phyloP scores from a whole-genome alignment of 2,329 filamentous ascomycete genomes.

The Nothomitra cinnamomea region DNA sequence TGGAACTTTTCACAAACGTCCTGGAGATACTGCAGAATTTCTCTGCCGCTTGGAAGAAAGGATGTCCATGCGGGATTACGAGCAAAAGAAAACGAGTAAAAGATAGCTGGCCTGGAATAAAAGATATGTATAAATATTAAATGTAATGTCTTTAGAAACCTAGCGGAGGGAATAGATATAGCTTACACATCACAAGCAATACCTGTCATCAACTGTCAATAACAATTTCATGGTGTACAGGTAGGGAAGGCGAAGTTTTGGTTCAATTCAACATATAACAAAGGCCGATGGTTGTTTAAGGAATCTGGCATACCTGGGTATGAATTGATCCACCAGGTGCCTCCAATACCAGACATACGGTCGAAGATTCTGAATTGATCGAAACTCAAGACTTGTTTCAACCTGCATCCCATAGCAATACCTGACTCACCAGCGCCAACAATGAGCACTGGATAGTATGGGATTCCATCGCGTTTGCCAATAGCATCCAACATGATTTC shows the following conservation, averaged over 20 bases:
- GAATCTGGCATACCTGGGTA: constrained; percentile 34
- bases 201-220: background rate
- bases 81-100: constrained; percentile 40
- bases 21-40: constrained; percentile 35
- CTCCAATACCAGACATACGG: constrained; percentile 37
- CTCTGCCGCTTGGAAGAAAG: constrained; percentile 29
- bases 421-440: constrained; percentile 46
- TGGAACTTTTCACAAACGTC: constrained; percentile 34
- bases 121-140: background rate
- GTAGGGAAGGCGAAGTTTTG: constrained; percentile 1
- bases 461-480: constrained; percentile 17
- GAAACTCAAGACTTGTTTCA: constrained; percentile 39
- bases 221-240: no score
- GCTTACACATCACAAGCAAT: constrained; percentile 34
- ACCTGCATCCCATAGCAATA: constrained; percentile 41
- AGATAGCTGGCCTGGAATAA: constrained; percentile 30
- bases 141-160: background rate
- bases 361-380: constrained; percentile 46
- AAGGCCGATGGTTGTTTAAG: no score
- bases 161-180: background rate
- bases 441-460: constrained; percentile 34
- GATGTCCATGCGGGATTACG: constrained; percentile 34
- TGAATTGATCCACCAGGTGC: constrained; percentile 46
- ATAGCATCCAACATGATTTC: constrained; percentile 7
- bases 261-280: constrained; percentile 7